Base-by-base conservation (phyloP, 2,329 filamentous ascomycete species). In the Colletotrichum simmondsii region DNA sequence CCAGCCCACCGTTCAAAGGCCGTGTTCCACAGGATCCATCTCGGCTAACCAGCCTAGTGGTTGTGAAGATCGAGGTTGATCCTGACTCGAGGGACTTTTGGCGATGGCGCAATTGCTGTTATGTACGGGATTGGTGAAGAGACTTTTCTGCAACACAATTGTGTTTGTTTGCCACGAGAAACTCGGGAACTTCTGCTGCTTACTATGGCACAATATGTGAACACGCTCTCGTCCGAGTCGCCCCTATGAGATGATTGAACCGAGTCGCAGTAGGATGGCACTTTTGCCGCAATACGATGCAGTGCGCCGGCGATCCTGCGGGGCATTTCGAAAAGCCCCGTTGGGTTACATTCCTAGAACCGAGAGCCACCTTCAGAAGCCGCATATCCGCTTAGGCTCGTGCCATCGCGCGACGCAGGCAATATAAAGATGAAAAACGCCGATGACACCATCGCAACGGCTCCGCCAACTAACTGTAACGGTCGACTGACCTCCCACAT, bases 381-480 rank as follows among this genome's bases (percentile, higher is more conserved):
- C 59, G 65, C 32, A 63, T 22, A 64, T 42, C 70, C 53, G 59
- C 49, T 12, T 12, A n/a, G 10, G n/a, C 26, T 58, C 53, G 30
- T 63, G 52, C 11, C 37, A 52, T 69, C 14, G 65, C 42, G 54
- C 52, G 19, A 7, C 8, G 11, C 26, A 64, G 30, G 32, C 24
- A 64, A 49, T 37, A 53, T 69, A 59, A 22, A 58, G n/a, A 19
- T 54, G 53, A 64, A 69, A 72, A 72, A 60, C 53, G 30, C 65
- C 24, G 69, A 72, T 72, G 65, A 64, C 69, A 69, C 59, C 69
- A 72, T 72, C 69, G 58, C 58, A 22, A 19, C 52, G 59, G 65
- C 56, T 54, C 69, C 69, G 57, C 69, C 24, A 30, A 42, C 12
- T 19, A 32, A 22, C 30, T 42, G 53, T 49, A 52, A 49, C 16